Evolutionary conservation across 2,329 filamentous ascomycete genomes (phyloP), one percentile per base, ranked within the genome.

Genomic region (Taxawa tesnikishii): DNA sequence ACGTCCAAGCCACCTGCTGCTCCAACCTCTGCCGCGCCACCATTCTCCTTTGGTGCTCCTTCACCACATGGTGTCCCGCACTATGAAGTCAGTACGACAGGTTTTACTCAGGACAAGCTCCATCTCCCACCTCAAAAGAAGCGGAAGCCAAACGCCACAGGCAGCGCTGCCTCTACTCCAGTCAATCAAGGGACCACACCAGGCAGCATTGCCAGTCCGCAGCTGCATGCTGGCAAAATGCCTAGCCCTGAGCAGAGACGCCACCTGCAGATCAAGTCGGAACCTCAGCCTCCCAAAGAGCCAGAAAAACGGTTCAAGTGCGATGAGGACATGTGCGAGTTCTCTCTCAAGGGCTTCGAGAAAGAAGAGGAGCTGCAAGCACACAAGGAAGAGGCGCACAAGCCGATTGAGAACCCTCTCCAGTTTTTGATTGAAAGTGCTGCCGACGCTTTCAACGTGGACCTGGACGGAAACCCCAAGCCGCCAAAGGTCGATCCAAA

Each of bases 41-140:
- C 68, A 8, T 71, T 71, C 43, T 51, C 53, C 7, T 42, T 66
- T 31, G 62, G 63, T 32, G 62, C 59, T 11, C 59, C 63, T 15
- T 69, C 68, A 29, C 70, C 70, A 11, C 62, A 68, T 33, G 71
- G 72, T 15, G 62, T 73, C 35, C 70, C 73, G 6, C 64, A 66
- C 38, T 70, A 68, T 31, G 70, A 72, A 34, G 60, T 60, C 6
- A 39, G 40, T 14, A 58, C 60, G 13, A 63, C 61, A 13, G 59
- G 63, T 30, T 59, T 75, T 29, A 70, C 65, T 4, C 61, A 64
- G 8, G 67, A 70, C 31, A 68, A 73, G 40, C 59, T 78, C 28
- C 67, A 71, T 28, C 51, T 76, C 15, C 73, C 72, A 12, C 60
- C 65, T 3, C 58, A 60, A 34, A 77, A 75, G 57, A 69, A 63